These are phyloP conservation scores for Neofusicoccum parvum DNA, from an alignment of 2,329 filamentous ascomycete genomes.

Conservation along the genomic window DNA sequence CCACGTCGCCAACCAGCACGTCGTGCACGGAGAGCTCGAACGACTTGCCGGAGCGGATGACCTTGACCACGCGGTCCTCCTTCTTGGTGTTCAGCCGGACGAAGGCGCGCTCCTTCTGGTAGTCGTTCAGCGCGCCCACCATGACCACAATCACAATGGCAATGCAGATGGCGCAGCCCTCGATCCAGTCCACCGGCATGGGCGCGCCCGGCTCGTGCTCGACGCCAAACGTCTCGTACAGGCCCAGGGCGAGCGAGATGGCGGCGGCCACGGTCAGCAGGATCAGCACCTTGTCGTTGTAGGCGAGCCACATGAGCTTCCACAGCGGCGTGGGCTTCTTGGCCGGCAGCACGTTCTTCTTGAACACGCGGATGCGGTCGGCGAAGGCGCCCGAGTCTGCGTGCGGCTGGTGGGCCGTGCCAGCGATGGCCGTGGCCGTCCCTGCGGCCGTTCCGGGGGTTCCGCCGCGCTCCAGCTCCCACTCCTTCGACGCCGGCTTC, in stretches of 20 bases:
- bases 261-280: slow-evolving; percentile 69
- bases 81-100: slow-evolving; percentile 39
- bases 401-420: slow-evolving; percentile 9
- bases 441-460: slow-evolving; percentile 29
- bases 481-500: slow-evolving; percentile 28
- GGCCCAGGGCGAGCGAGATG: slow-evolving; percentile 73
- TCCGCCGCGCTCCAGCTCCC: slow-evolving; percentile 16
- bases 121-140: slow-evolving; percentile 41
- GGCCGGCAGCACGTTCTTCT: slow-evolving; percentile 69
- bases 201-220: slow-evolving; percentile 27
- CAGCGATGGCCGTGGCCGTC: slow-evolving; percentile 26
- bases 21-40: slow-evolving; percentile 66
- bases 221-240: slow-evolving; percentile 62
- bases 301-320: slow-evolving; percentile 76
- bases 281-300: slow-evolving; percentile 79
- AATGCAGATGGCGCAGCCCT: slow-evolving; percentile 41
- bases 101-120: slow-evolving; percentile 41
- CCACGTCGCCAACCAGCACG: slow-evolving; percentile 68
- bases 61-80: slow-evolving; percentile 38
- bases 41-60: slow-evolving; percentile 66
- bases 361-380: slow-evolving; percentile 71
- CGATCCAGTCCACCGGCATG: slow-evolving; percentile 36
- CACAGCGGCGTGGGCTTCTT: slow-evolving; percentile 71
- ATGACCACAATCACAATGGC: slow-evolving; percentile 41
- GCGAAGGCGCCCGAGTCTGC: slow-evolving; percentile 41